phyloP scores from a whole-genome alignment of 768 basidiomycete species.

The Rubroboletus pulcherrimus region DNA sequence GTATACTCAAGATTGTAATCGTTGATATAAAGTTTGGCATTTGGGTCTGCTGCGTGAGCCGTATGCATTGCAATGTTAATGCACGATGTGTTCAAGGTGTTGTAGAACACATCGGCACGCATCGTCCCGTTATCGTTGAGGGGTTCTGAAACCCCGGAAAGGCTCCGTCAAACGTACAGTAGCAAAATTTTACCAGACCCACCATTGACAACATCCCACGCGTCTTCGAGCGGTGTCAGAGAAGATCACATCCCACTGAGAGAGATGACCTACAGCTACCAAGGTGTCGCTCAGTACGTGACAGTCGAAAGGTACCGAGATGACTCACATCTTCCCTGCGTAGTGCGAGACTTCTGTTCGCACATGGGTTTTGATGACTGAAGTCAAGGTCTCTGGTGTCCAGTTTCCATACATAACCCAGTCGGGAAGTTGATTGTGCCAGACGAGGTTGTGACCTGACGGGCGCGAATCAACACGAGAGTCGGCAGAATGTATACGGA shows the following conservation, averaged over 20 bases:
- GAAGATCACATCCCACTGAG: neutral
- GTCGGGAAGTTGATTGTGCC: conserved; percentile 13
- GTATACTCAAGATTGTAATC: conserved; percentile 26
- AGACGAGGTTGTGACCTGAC: conserved; percentile 21
- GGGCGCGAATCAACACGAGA: neutral
- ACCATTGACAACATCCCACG: conserved; percentile 24
- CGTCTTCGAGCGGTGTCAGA: conserved; percentile 8
- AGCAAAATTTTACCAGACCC: neutral
- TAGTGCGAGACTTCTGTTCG: conserved; percentile 16
- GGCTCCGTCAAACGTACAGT: neutral
- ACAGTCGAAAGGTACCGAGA: neutral
- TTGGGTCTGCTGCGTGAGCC: conserved; percentile 30
- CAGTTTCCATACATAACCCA: conserved; percentile 17
- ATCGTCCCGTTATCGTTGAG: conserved; percentile 57
- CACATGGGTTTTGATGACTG: conserved; percentile 17
- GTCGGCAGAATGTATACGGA: neutral
- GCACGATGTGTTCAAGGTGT: conserved; percentile 45
- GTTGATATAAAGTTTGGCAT: conserved; percentile 34
- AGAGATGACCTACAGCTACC: conserved; percentile 11
- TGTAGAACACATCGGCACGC: conserved; percentile 50
- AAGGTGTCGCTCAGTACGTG: neutral
- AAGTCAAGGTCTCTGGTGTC: conserved; percentile 11
- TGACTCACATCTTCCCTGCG: conserved; percentile 11
- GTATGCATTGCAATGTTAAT: conserved; percentile 46
- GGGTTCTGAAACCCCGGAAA: conserved; percentile 7